Base-by-base conservation (phyloP, 2,329 filamentous ascomycete species). In the Alternaria incomplexa region DNA sequence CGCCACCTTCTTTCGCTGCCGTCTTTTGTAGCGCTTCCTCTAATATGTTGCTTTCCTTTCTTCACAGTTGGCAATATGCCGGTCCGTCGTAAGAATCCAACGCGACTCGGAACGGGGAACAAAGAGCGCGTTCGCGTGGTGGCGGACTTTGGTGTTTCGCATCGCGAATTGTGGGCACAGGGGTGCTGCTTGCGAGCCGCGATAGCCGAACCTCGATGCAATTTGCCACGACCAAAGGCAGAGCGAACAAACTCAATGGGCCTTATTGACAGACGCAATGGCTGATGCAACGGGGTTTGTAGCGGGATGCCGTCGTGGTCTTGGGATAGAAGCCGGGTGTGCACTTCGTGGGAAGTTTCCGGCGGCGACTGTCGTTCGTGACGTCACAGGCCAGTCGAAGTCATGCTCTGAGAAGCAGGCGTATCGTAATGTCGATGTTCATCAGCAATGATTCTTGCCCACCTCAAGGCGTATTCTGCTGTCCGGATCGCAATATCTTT, bases 401-500 rank as follows among this genome's bases (percentile, higher is more conserved):
- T 3, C n/a, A 3, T 5, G 36, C n/a, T 40, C 36, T 17, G 0
- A 6, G 32, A 1, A 36, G 8, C 1, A 8, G 4, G n/a, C 2
- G 0, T 36, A n/a, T 36, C 32, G 15, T 36, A 15, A n/a, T 40
- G 36, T 40, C n/a, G 20, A 36, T 52, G 9, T 11, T 25, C 0
- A 15, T 5, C 10, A 3, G 20, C 13, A 36, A 36, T 12, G 11
- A 0, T 17, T 40, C n/a, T 40, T 40, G 36, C 2, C n/a, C 13
- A 23, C 20, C 20, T 52, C 48, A 52, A 10, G 48, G 20, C 48
- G 20, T 52, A 3, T 54, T 54, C 1, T 59, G 52, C 4, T 59
- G 50, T 48, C 63, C 65, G n/a, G 71, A 73, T n/a, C 71, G 71
- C 20, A 76, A 40, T 54, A 77, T 67, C 55, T 72, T 77, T 10